Evolutionary conservation across 257 asterid genomes (phyloP), one percentile per base, ranked within the genome.

Genomic region (Coffea eugenioides): DNA sequence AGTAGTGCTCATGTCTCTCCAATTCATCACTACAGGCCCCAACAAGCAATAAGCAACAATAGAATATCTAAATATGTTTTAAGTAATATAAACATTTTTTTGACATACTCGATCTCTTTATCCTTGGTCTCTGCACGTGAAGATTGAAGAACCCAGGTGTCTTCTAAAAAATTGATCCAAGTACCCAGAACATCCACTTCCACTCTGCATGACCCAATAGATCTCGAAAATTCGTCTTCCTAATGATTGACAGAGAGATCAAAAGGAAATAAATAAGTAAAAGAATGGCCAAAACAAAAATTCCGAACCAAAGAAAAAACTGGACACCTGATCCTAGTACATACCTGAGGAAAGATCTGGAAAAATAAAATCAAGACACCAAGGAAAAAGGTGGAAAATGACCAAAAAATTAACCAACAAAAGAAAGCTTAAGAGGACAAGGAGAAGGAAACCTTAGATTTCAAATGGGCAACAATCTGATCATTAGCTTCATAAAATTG

Each of bases 401-500:
- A 81, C 79, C 74, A 15, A 34, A 39, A 34, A 70, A 64, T 27
- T 12, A 68, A 10, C 48, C 43, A 43, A 39, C 34, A 25, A 1
- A 39, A 65, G 78, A 73, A 75, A 62, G 5, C 43, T 39, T 39
- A 39, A 74, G 69, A 77, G 59, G 72, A 61, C 27, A 41, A 71
- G 70, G 27, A 48, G 57, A 80, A 78, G 66, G 83, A 85, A 31
- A 94, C 99, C 97, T 90, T 94, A 64, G 96, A 84, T 87, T 90
- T 94, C 73, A 96, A 80, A 86, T 90, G 98, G 76, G 99, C 86
- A 85, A 96, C 95, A 87, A 96, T 88, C 82, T 94, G 95, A 86
- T 94, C 97, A 83, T 96, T 96, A 80, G 99, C 99, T 77, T 96
- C 98, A 82, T 90, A 96, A 86, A 96, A 96, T 77, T 96, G 98